phyloP scores from a whole-genome alignment of 352 stramenopile species.

The Phytophthora capsici region DNA sequence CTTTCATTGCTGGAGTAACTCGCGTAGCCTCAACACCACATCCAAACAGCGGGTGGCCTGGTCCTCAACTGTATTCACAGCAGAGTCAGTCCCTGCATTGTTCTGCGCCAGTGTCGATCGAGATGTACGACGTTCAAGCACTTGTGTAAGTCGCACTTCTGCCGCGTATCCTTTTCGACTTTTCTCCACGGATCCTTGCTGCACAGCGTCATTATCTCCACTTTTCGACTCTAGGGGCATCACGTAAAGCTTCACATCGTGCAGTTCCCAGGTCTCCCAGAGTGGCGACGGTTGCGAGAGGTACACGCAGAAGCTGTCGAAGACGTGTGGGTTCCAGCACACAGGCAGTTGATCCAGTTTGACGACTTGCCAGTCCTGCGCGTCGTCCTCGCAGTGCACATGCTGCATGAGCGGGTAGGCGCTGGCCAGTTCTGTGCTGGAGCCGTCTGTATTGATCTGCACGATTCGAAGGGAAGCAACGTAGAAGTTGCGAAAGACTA shows the following conservation, averaged over 20 bases:
- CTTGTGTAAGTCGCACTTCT: conserved; percentile 19
- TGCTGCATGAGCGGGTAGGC: conserved; percentile 62
- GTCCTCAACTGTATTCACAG: conserved; percentile 21
- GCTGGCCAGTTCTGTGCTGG: conserved; percentile 45
- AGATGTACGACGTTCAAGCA: conserved; percentile 19
- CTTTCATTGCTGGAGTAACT: conserved; percentile 24
- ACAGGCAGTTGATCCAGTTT: conserved; percentile 54
- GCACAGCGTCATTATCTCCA: not conserved
- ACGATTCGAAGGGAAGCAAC: conserved; percentile 58
- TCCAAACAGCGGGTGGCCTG: conserved; percentile 30
- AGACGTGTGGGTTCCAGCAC: conserved; percentile 36
- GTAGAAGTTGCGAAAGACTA: conserved; percentile 82
- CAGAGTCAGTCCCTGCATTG: not conserved
- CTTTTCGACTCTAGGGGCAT: conserved; percentile 9
- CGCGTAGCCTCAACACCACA: conserved; percentile 27
- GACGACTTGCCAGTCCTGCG: conserved; percentile 73
- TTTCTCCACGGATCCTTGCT: conserved; percentile 2
- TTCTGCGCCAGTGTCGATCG: conserved; percentile 7
- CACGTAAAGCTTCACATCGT: conserved; percentile 53
- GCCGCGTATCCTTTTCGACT: conserved; percentile 8
- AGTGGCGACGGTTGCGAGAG: conserved; percentile 63
- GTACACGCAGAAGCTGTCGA: conserved; percentile 62
- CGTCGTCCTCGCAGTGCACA: conserved; percentile 68
- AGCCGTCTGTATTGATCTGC: conserved; percentile 52
- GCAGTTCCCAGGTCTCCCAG: conserved; percentile 68